Base-by-base conservation (phyloP, 2,329 filamentous ascomycete species). In the Grosmannia huntii region DNA sequence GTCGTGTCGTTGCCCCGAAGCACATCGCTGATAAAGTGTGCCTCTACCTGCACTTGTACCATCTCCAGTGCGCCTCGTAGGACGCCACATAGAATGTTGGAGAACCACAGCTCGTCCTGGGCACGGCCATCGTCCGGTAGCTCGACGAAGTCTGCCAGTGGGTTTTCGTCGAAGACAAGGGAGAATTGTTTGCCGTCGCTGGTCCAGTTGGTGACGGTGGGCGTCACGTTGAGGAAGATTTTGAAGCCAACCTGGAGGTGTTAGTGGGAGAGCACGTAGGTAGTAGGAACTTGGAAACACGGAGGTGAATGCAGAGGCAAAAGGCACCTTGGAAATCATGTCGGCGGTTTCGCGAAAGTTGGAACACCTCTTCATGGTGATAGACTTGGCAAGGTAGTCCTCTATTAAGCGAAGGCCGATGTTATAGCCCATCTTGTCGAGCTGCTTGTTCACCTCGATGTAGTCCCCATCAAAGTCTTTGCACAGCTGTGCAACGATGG, bases 11-110 rank as follows among this genome's bases (percentile, higher is more conserved):
- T 92, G 3, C 94, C 94, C 59, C 90, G 84, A 60, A 99, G 76
- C 36, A 96, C 81, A 70, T 99, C 94, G 70, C 89, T 96, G 67
- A 95, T 87, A 70, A 97, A 99, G 69, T 95, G 91, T 53, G 90
- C 90, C 70, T 99, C 92, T 4, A 97, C 90, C 72, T 97, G 94
- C 90, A 97, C 96, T 80, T 97, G 92, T 68, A 97, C 92, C 94
- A 99, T 99, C 72, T 99, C 94, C 60, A 99, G 72, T 1, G 92
- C 86, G 16, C 94, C 94, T 65, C 94, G 80, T 61, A 99, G 75
- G 50, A 99, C 89, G 50, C 94, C 94, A 66, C 94, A 96, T 50
- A 97, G 80, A 59, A 99, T 95, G 72, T 97, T 99, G 5, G 90
- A 96, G 72, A 95, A 99, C 94, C 94, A 99, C 46, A 99, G 76